Evolutionary conservation across 23 red algal species (phyloP), one percentile per base, ranked within the genome.

Genomic region (Gracilaria domingensis): DNA sequence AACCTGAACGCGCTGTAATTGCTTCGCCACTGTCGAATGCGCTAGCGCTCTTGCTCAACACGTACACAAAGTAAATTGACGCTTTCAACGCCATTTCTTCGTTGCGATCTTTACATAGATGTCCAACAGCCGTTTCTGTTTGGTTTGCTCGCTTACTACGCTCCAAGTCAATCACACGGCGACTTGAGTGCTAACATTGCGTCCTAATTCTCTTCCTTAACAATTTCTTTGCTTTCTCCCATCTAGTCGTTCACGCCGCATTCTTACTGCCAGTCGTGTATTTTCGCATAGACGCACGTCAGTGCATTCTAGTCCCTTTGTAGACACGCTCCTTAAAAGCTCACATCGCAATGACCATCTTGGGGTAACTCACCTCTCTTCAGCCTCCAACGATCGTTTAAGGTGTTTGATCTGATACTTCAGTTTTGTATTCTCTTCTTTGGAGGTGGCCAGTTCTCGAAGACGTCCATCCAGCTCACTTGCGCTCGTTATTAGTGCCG

Each of bases 331-430:
- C 24, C 13, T 62, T 30, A 12, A 23, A 29, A 8, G 0, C n/a
- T 23, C 59, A 29, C 24, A 2, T 55, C 9, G 51, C 51, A 1
- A 1, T 30, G 12, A 26, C 24, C 59, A 30, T 29, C 59, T 30
- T 69, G 64, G n/a, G n/a, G n/a, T n/a, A 4, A 62, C 58, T 82
- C 50, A 88, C 40, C 71, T 73, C 39, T 90, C 73, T 74, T 61
- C 87, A 80, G 53, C 87, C 2, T 90, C 87, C 23, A 90, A 57
- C 40, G 87, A 80, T 23, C 87, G 73, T 39, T 81, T 80, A 14
- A 90, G 56, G 51, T 90, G 87, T 30, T 57, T 90, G 75, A 90
- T 81, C 57, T 81, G 87, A 38, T 90, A 90, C 76, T 90, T 79
- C 17, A 90, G 74, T 57, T 90, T 90, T 70, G n/a, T 32, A 57